phyloP scores from a whole-genome alignment of 441 rosid species.

The Hura crepitans region DNA sequence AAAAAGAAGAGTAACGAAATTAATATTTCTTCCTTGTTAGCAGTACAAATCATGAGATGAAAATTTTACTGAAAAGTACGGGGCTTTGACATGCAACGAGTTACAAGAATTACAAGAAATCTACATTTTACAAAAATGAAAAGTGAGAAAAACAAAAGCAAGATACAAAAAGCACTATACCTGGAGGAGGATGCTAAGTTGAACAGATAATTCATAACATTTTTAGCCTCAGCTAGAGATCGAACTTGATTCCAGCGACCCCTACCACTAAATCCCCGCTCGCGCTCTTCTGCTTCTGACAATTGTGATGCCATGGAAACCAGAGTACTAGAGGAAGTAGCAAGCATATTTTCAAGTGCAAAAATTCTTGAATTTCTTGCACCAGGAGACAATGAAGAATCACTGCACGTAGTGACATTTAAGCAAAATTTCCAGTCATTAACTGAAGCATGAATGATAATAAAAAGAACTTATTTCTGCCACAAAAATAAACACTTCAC shows the following conservation, averaged over 20 bases:
- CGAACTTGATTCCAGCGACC: slow-evolving; percentile 98
- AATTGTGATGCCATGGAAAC: slow-evolving; percentile 97
- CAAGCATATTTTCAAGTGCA: slow-evolving; percentile 96
- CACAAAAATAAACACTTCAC: slow-evolving; percentile 33
- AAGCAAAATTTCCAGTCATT: slow-evolving; percentile 11
- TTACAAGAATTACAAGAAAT: not conserved
- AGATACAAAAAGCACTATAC: slow-evolving; percentile 30
- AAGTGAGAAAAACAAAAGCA: not conserved
- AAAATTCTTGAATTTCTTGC: slow-evolving; percentile 91
- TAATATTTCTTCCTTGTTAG: too few species aligned
- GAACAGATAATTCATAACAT: slow-evolving; percentile 76
- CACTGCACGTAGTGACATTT: slow-evolving; percentile 42
- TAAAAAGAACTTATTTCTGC: not conserved
- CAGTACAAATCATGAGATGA: not conserved
- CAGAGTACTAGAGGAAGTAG: slow-evolving; percentile 73
- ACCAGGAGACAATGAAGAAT: slow-evolving; percentile 78
- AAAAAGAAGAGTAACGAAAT: not conserved
- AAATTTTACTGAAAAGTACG: not conserved
- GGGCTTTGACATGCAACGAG: not conserved
- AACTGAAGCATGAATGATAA: not conserved
- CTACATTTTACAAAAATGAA: not conserved
- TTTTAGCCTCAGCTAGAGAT: slow-evolving; percentile 83
- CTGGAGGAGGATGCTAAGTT: slow-evolving; percentile 83
- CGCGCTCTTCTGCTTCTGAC: slow-evolving; percentile 97
- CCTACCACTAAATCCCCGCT: slow-evolving; percentile 74